Evolutionary conservation across 805 yeast genomes (phyloP), one percentile per base, ranked within the genome.

Genomic region (Schwanniomyces occidentalis): DNA sequence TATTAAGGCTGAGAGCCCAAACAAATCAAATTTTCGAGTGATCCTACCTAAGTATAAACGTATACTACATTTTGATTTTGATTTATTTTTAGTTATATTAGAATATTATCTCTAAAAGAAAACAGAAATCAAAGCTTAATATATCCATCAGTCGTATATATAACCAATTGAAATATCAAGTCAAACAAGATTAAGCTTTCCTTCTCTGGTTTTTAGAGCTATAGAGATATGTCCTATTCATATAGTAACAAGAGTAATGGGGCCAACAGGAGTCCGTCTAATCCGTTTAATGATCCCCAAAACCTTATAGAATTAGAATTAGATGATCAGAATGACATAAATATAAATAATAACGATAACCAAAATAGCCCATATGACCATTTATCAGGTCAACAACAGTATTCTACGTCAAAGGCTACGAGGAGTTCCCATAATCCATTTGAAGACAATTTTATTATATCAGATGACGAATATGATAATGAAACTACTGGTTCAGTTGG

Each of bases 291-390:
- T 8, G 54, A 50, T 20, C 37, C 56, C 32, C 46, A 46, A 32
- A 56, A 62, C 37, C 56, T 62, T 27, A 62, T 62, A 31, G 66
- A 61, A 40, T 45, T 63, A 40, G 65, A 61, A 24, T 38, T 51
- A 24, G 55, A 44, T 19, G 38, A 38, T 14, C 27, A 32, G 8
- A 38, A 30, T 17, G 22, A 9, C 9, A 20, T 9, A 20, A 20
- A 9, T 8, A n/a, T 16, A 5, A 27, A 16, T 5, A 16, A 17
- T 2, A 8, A 15, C 3, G 16, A 17, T 17, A n/a, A 10, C 6
- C 6, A 27, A 14, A 30, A 25, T 13, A 27, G 21, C 14, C 19
- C 31, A 20, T 12, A 16, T 21, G 27, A 14, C 16, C 24, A 15
- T 32, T 30, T 9, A n/a, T 21, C 12, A 26, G 29, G 21, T 12